Conservation (phyloP, 164 flowering plant species). For the Kalanchoe fedtschenkoi region DNA sequence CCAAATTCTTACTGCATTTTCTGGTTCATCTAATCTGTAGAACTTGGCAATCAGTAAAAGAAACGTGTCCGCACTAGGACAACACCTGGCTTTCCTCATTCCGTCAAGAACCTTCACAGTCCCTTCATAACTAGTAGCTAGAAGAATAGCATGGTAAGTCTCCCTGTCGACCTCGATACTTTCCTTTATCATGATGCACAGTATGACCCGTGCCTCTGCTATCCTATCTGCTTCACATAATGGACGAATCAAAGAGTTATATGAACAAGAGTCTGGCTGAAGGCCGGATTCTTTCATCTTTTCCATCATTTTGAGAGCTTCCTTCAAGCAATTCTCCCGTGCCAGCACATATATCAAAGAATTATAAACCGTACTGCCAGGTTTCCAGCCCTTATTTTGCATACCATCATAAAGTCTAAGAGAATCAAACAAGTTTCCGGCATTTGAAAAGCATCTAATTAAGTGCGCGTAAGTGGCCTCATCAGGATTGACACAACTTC, state of each 20-base stretch:
- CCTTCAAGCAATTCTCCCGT: conserved; percentile 61
- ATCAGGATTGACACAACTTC: conserved; percentile 55
- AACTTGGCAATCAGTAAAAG: conserved; percentile 38
- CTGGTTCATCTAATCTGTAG: conserved; percentile 42
- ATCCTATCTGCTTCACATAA: conserved; percentile 55
- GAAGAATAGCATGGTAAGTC: conserved; percentile 65
- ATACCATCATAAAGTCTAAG: conserved; percentile 80
- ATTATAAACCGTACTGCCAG: conserved; percentile 59
- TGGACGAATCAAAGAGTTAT: conserved; percentile 59
- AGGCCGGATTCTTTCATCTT: conserved; percentile 51
- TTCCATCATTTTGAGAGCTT: conserved; percentile 56
- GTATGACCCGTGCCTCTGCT: conserved; percentile 51
- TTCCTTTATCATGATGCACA: conserved; percentile 43
- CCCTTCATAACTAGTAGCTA: conserved; percentile 30
- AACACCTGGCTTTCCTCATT: conserved; percentile 47
- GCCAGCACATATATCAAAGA: conserved; percentile 63
- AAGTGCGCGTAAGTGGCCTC: conserved; percentile 55
- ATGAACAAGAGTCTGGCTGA: conserved; percentile 48
- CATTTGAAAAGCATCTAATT: conserved; percentile 81
- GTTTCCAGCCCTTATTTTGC: conserved; percentile 65
- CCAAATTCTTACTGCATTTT: conserved; percentile 56
- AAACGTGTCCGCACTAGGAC: conserved; percentile 52
- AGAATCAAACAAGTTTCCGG: conserved; percentile 72
- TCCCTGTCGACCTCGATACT: conserved; percentile 40
- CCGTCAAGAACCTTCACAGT: conserved; percentile 43